Evolutionary conservation across 345 rosid genomes (phyloP), one percentile per base, ranked within the genome.

Genomic region (Physaria fendleri): DNA sequence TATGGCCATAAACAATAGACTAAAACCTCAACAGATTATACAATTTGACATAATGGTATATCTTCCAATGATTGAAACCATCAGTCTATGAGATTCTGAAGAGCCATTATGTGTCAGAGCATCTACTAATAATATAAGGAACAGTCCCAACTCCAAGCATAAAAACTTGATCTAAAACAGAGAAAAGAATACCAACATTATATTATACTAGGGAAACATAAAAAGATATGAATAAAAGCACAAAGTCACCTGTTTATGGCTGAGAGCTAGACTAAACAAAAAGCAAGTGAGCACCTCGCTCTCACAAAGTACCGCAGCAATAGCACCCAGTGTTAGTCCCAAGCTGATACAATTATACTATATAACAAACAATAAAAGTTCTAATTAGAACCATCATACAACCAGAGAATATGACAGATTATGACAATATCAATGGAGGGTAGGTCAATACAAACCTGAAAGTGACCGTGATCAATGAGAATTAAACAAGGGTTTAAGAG

Each of bases 291-390:
- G 50, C 47, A 82, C 76, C 68, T 90, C 84, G 23, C 68, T 81
- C 65, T 80, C 76, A 38, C 83, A 78, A 30, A 90, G 84, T 39
- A 83, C 68, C 15, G 97, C 88, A 66, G 92, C 90, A 72, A 83
- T 67, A 51, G 99, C 99, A 52, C 82, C 95, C 11, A 84, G 4
- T 2, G 85, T 76, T 32, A 94, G 79, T 62, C 96, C 97, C 84
- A 94, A 82, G 72, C 97, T 94, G 77, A 94, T 94, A 69, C 90
- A 94, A 14, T 94, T 90, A 58, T 78, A 94, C 97, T 90, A 84
- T n/a, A n/a, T n/a, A n/a, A n/a, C n/a, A 75, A 75, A 71, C 18
- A 68, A 56, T 56, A 15, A 67, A 35, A 20, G 33, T 7, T 37
- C 55, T 61, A 33, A 30, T 59, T 16, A 78, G 64, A 49, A 59